These are phyloP conservation scores for Pseudoturritis turrita DNA, from an alignment of 345 rosid species.

Conservation along the genomic window DNA sequence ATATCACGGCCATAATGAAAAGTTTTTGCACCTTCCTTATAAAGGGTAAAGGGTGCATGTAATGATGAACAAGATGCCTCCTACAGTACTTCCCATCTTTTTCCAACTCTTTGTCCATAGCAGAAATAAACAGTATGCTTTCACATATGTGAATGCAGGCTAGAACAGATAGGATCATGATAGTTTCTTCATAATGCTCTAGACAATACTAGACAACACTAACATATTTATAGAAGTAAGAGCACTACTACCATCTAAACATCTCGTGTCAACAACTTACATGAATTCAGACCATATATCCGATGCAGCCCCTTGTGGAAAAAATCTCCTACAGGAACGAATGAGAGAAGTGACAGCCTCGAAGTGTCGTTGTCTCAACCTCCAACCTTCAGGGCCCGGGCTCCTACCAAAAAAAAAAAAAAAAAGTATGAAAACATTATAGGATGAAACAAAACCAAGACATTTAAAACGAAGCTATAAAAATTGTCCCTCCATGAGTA, in stretches of 20 bases:
- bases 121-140: not conserved
- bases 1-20: not conserved
- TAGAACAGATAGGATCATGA: not conserved
- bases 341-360: slow-evolving; percentile 80
- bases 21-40: not conserved
- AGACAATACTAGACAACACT: not conserved
- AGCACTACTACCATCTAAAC: not conserved
- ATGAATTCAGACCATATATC: slow-evolving; percentile 96
- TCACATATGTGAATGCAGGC: slow-evolving; percentile 9
- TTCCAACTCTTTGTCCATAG: not conserved
- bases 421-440: not conserved
- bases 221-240: not conserved
- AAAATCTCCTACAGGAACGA: slow-evolving; percentile 81
- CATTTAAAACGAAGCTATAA: not conserved
- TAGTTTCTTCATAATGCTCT: not conserved
- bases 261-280: slow-evolving; percentile 40
- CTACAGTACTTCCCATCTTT: not conserved
- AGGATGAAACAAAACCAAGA: not conserved
- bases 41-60: not conserved
- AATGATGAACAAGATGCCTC: not conserved
- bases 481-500: not conserved
- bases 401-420: slow-evolving; percentile 45
- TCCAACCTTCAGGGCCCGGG: slow-evolving; percentile 98
- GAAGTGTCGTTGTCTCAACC: slow-evolving; percentile 91
- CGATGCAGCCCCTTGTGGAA: slow-evolving; percentile 77